Percentiles rank a stretch among this genome's conserved stretches.
These are phyloP conservation scores for Cryphonectria naterciae DNA, from an alignment of 2,329 filamentous ascomycete genomes.

Conservation along the genomic window DNA sequence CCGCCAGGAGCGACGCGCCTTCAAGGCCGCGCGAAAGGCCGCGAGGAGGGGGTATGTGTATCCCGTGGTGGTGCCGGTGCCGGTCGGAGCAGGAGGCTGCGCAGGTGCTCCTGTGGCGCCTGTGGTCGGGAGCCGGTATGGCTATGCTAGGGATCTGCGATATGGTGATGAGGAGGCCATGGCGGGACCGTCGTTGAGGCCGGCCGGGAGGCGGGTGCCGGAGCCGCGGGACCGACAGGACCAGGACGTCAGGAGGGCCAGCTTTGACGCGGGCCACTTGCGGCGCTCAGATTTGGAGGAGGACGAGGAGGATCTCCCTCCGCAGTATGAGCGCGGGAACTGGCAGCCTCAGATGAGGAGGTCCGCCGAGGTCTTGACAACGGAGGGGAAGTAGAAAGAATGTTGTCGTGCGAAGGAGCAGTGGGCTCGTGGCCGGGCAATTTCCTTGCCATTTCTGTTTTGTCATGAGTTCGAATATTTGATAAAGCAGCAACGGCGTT, in stretches of 20 bases:
- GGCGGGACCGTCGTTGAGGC: constrained; percentile 8
- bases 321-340: constrained; percentile 23
- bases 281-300: background rate
- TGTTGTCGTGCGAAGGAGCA: background rate
- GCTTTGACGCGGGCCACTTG: background rate
- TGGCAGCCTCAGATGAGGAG: constrained; percentile 6
- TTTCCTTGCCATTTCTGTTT: background rate
- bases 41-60: background rate
- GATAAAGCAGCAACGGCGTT: background rate
- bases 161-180: background rate
- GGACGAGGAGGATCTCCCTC: constrained; percentile 17
- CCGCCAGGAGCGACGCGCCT: background rate
- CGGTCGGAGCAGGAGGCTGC: background rate
- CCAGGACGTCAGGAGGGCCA: background rate
- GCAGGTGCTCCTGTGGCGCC: background rate
- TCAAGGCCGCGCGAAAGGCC: background rate
- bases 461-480: background rate
- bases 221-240: background rate
- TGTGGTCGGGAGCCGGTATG: background rate
- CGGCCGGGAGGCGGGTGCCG: background rate
- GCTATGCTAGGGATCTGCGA: background rate
- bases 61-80: background rate
- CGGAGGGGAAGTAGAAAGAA: constrained; percentile 5
- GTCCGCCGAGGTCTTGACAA: constrained; percentile 15
- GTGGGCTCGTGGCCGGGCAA: no score